Conservation (phyloP, 2,329 filamentous ascomycete species). For the Atkinsonella hypoxylon region DNA sequence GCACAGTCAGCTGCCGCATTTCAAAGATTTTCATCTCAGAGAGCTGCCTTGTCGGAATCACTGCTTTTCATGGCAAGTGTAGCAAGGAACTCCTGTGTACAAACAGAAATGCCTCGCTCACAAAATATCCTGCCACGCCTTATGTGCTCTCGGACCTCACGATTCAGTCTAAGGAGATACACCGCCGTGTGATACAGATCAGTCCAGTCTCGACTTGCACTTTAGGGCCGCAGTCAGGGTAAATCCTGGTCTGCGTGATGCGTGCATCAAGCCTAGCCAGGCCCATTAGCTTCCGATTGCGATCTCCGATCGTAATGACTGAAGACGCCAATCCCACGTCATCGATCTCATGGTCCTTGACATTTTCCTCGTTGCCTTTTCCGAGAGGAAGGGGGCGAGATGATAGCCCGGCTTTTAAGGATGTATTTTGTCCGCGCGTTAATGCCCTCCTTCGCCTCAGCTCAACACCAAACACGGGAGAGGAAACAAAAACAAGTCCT, state of each 20-base stretch:
- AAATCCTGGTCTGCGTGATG: constrained; percentile 27
- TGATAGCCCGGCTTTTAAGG: constrained; percentile 76
- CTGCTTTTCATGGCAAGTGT: constrained; percentile 15
- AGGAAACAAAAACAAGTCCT: constrained; percentile 94
- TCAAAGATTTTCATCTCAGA: constrained; percentile 17
- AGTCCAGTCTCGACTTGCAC: constrained; percentile 20
- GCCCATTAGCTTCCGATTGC: constrained; percentile 42
- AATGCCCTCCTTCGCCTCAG: constrained; percentile 48
- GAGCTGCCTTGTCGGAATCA: constrained; percentile 34
- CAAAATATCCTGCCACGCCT: constrained; percentile 25
- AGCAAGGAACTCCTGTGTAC: constrained; percentile 29
- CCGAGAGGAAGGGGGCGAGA: constrained; percentile 35
- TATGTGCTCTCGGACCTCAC: constrained; percentile 31
- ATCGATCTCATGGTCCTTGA: constrained; percentile 16
- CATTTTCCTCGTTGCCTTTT: constrained; percentile 32
- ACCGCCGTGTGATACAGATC: constrained; percentile 2
- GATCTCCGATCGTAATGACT: constrained; percentile 25
- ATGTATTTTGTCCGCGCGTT: constrained; percentile 83
- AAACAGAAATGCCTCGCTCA: constrained; percentile 31
- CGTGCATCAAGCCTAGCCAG: constrained; percentile 38
- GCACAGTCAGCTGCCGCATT: constrained; percentile 33
- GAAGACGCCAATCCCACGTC: constrained; percentile 37
- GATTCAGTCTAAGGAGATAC: constrained; percentile 8
- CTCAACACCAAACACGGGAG: constrained; percentile 34
- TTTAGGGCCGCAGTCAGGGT: constrained; percentile 23